These are phyloP conservation scores for Marasmius tenuissimus DNA, from an alignment of 1,284 basidiomycete genomes.

Conservation along the genomic window DNA sequence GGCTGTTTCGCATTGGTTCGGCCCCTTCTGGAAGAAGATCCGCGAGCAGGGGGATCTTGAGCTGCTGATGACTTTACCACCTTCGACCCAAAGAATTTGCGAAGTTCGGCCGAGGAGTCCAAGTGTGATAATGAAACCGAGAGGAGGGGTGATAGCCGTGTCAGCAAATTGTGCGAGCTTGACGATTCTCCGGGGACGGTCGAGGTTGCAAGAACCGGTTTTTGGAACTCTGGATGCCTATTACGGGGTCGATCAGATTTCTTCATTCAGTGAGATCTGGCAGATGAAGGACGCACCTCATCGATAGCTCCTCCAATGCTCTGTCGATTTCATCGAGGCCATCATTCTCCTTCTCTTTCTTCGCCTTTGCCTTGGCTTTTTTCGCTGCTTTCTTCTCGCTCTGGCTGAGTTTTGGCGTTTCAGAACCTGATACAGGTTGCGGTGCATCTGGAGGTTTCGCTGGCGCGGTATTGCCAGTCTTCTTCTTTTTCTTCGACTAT, in stretches of 20 bases:
- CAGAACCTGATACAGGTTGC: constrained; percentile 14
- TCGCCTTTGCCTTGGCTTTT: constrained; percentile 64
- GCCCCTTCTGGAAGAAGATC: constrained; percentile 16
- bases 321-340: constrained; percentile 74
- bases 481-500: constrained; percentile 38
- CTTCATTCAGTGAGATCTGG: background rate
- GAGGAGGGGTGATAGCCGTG: constrained; percentile 53
- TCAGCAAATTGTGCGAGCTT: constrained; percentile 12
- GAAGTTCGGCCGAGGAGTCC: constrained; percentile 85
- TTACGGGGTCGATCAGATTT: background rate
- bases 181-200: constrained; percentile 20
- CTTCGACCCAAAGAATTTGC: constrained; percentile 89
- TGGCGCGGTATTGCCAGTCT: constrained; percentile 9
- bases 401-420: constrained; percentile 10
- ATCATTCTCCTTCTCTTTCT: constrained; percentile 34
- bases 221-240: constrained; percentile 58
- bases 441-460: constrained; percentile 3
- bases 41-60: constrained; percentile 26
- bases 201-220: constrained; percentile 15
- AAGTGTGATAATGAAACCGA: constrained; percentile 77
- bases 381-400: constrained; percentile 51
- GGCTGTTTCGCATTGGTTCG: constrained; percentile 14
- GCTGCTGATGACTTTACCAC: constrained; percentile 63
- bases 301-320: constrained; percentile 78
- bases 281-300: constrained; percentile 53